Base-by-base conservation (phyloP, 768 basidiomycete genomes). In the Sistotremastrum suecicum region DNA sequence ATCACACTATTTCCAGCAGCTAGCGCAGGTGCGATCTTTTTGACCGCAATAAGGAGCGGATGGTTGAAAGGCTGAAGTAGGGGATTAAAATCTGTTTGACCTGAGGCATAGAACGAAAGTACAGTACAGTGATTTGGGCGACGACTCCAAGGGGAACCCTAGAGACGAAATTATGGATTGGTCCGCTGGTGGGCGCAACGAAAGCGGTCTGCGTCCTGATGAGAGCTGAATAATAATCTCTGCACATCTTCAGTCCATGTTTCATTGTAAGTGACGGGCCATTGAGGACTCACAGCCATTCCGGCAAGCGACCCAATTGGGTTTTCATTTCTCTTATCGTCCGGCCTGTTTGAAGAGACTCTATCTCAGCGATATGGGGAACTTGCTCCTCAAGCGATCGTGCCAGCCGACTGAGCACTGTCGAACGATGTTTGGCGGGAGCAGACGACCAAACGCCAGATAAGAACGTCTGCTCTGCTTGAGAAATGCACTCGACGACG, bases 91-190 rank as follows among this genome's bases (percentile, higher is more conserved):
- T 48, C 28, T 51, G 10, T 32, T 33, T 39, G 8, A 39, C 39
- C 7, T 6, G 9, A 37, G 6, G 39, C 38, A 28, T 7, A 34
- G 11, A 5, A 34, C 30, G 9, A 10, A 11, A 33, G 30, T 46
- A 71, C 41, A 43, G 58, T 47, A 85, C 86, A 9, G 84, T 89
- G 29, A 91, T 83, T 57, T 90, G 86, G 1, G 80, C 87, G 36
- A 88, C 84, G n/a, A 89, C 87, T 7, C 88, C 88, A 0, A 91
- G 70, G 0, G 88, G 86, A 7, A 86, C 68, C 9, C 88, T 72
- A 42, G 76, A 72, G 4, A 90, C 79, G 58, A 84, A 80, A 55
- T 89, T 90, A 34, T 89, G 62, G 36, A 90, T 59, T 44, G 74
- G 76, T 0, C 88, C 88, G 53, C 86, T 80, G 0, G 83, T 84